Conservation (phyloP, 208 protist species). For the Wallacemonas sp. region DNA sequence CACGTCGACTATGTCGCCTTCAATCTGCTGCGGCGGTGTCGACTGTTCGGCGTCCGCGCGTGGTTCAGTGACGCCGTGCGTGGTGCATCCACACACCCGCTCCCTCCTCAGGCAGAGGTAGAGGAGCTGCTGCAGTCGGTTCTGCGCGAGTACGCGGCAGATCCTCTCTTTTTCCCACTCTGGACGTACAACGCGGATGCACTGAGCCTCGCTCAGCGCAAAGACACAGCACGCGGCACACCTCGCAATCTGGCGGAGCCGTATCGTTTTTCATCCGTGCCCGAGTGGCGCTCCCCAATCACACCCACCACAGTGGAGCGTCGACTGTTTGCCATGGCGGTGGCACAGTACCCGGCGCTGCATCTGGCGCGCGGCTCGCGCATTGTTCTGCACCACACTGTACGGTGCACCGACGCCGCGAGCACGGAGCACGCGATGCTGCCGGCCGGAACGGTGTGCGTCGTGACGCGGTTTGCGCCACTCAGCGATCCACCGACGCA, state of each 20-base stretch:
- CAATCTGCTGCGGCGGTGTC: conserved; percentile 21
- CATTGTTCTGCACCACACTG: conserved; percentile 25
- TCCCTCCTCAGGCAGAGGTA: too few species aligned
- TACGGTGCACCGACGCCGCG: conserved; percentile 10
- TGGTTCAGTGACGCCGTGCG: conserved; percentile 15
- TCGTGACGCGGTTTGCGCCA: conserved; percentile 27
- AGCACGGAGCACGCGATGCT: not conserved
- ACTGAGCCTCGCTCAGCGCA: not conserved
- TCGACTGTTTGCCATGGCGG: conserved; percentile 47
- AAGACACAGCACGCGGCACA: not conserved
- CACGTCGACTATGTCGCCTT: conserved; percentile 50
- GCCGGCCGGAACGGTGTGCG: conserved; percentile 21
- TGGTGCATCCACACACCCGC: too few species aligned
- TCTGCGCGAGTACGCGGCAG: conserved; percentile 20
- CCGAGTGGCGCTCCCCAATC: conserved; percentile 16
- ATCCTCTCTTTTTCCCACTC: conserved; percentile 41
- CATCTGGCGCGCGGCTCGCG: conserved; percentile 32
- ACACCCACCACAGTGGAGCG: conserved; percentile 38
- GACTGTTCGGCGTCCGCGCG: conserved; percentile 53
- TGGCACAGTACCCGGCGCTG: conserved; percentile 32
- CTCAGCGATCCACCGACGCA: not conserved
- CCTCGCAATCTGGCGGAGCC: not conserved
- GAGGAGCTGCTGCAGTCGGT: conserved; percentile 21
- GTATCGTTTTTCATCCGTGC: conserved; percentile 20
- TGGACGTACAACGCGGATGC: conserved; percentile 34